Base-by-base conservation (phyloP, 345 rosid genomes). In the Eucalyptus sp. region DNA sequence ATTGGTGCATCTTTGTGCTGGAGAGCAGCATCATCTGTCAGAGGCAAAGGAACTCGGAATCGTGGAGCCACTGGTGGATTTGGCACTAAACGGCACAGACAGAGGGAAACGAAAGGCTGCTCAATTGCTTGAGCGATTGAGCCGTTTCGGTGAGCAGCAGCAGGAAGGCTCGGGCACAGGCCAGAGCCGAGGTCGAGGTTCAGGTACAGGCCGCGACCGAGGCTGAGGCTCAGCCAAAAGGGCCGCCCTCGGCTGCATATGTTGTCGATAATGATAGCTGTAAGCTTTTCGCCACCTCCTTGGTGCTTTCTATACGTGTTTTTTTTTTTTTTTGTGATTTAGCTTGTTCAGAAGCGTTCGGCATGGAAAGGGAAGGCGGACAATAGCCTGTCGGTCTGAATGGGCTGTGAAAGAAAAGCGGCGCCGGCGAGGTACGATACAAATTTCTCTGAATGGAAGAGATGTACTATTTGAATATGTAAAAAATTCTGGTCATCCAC, bases 81-180 rank as follows among this genome's bases (percentile, higher is more conserved):
- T 98, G 92, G 95, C 97, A 20, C 96, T 92, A 64, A 97, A 94
- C 81, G 99, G 99, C 76, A 98, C 99, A 6, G 98, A 97, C 85
- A 92, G 97, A 88, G 99, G 98, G 66, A 98, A 97, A 92, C 91
- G 99, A 85, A 98, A 98, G 92, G 99, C 99, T 92, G 96, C 94
- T 8, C 99, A 95, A 91, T 92, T 97, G 90, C 93, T 98, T 7
- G 98, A 96, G 56, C 96, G 96, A 11, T 95, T 98, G 89, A 95
- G 90, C 93, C 93, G 94, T 90, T 93, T 92, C 60, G 62, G 92
- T 44, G 99, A 98, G 91, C 98, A 95, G 92, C 95, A 95, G 91
- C 93, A 94, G 91, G 96, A 80, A 80, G 86, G 64, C 89, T 13
- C 87, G 89, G 71, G 86, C 92, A n/a, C 90, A 88, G 87, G 66